These are phyloP conservation scores for Camellia japonica DNA, from an alignment of 148 eudicot species.

Conservation along the genomic window DNA sequence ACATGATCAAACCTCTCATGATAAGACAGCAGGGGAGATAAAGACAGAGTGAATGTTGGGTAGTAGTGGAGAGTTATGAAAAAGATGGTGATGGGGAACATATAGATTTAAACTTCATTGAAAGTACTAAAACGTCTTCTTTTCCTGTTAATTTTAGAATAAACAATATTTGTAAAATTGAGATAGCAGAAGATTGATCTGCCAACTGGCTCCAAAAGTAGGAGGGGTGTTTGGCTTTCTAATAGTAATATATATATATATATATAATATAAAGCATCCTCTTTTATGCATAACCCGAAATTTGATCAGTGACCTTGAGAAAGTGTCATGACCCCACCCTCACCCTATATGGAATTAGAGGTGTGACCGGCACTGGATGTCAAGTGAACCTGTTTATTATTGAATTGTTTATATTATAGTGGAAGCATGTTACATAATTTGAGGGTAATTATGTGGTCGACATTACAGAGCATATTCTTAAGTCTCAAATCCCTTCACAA, in stretches of 20 bases:
- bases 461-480: no score
- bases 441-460: no score
- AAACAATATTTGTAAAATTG: background rate
- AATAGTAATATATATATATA: background rate
- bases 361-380: no score
- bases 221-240: background rate
- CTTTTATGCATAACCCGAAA: background rate
- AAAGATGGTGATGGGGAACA: background rate
- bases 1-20: background rate
- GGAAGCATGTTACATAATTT: no score
- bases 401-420: no score
- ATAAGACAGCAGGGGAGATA: background rate
- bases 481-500: no score
- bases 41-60: background rate
- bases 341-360: no score
- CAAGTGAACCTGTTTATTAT: no score
- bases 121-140: background rate
- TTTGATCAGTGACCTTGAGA: slow-evolving; percentile 3
- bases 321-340: background rate
- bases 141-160: background rate
- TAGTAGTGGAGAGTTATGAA: background rate
- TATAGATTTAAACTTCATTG: background rate
- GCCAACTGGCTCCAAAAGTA: background rate
- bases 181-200: background rate
- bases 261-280: background rate